Conservation (phyloP, 2,329 filamentous ascomycete genomes). For the Colletotrichum lini region DNA sequence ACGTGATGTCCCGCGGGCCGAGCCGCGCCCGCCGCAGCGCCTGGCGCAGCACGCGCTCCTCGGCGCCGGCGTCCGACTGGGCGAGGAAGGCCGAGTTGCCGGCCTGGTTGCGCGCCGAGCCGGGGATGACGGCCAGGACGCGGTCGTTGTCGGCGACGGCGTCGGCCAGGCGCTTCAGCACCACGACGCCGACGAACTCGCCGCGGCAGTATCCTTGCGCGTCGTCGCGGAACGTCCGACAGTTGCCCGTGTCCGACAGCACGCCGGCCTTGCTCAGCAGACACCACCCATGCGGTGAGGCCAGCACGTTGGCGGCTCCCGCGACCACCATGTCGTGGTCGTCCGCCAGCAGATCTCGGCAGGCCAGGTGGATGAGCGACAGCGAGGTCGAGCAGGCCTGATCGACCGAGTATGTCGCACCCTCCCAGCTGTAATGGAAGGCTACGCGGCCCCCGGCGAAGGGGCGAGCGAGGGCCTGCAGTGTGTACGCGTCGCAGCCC, state of each 20-base stretch:
- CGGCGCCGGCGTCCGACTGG: conserved; percentile 41
- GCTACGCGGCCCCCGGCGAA: conserved; percentile 49
- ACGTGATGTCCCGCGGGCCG: conserved; percentile 45
- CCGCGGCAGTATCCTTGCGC: conserved; percentile 66
- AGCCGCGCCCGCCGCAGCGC: conserved; percentile 58
- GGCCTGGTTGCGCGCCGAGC: conserved; percentile 58
- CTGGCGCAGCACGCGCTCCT: conserved; percentile 60
- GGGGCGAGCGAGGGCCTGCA: neutral
- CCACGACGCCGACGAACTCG: conserved; percentile 60
- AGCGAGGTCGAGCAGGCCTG: conserved; percentile 55
- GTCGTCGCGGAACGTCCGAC: conserved; percentile 50
- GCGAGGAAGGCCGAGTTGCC: conserved; percentile 52
- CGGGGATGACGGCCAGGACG: conserved; percentile 57
- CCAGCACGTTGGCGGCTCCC: conserved; percentile 57
- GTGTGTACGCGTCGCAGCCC: neutral
- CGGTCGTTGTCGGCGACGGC: conserved; percentile 64
- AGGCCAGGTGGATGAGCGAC: conserved; percentile 54
- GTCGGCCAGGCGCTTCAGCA: conserved; percentile 62
- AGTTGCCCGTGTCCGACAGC: conserved; percentile 50
- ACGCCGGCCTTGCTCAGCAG: conserved; percentile 45
- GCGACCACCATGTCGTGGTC: conserved; percentile 54
- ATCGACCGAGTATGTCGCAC: conserved; percentile 53
- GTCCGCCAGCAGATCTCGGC: conserved; percentile 47
- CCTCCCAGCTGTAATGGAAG: conserved; percentile 54
- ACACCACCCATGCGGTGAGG: conserved; percentile 3